These are phyloP conservation scores for Russula dissimulans DNA, from an alignment of 768 basidiomycete species.

Conservation along the genomic window DNA sequence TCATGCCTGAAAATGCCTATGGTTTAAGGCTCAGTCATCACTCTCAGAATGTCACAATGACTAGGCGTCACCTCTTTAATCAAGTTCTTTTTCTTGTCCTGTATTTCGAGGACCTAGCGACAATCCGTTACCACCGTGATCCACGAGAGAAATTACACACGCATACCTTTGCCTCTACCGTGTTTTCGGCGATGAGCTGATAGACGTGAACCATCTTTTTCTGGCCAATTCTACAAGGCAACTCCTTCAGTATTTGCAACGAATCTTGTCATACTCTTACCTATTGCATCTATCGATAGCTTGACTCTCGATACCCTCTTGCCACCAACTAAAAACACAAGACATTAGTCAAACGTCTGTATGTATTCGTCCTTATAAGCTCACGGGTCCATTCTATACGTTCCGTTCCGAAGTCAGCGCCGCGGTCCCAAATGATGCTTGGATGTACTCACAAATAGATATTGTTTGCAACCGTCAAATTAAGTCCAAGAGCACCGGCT, in stretches of 20 bases:
- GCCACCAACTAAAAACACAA: slow-evolving; percentile 56
- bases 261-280: slow-evolving; percentile 21
- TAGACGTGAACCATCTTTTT: slow-evolving; percentile 78
- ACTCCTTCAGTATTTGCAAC: neutral
- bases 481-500: slow-evolving; percentile 74
- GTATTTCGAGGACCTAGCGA: slow-evolving; percentile 71
- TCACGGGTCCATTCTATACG: slow-evolving; percentile 71
- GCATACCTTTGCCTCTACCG: slow-evolving; percentile 71
- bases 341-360: neutral
- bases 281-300: slow-evolving; percentile 76
- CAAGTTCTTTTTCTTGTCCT: slow-evolving; percentile 72
- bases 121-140: neutral
- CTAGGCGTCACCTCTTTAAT: slow-evolving; percentile 48
- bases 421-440: neutral
- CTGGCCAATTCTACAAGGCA: slow-evolving; percentile 55
- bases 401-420: neutral
- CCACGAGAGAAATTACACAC: neutral
- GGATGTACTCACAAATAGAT: slow-evolving; percentile 55
- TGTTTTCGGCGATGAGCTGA: slow-evolving; percentile 83
- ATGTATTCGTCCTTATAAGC: slow-evolving; percentile 26
- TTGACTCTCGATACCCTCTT: slow-evolving; percentile 80
- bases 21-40: neutral
- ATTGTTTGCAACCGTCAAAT: slow-evolving; percentile 84
- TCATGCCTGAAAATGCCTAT: slow-evolving; percentile 81
- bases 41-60: neutral